phyloP scores from a whole-genome alignment of 352 stramenopile species.

The Thalassiosira mediterranea region DNA sequence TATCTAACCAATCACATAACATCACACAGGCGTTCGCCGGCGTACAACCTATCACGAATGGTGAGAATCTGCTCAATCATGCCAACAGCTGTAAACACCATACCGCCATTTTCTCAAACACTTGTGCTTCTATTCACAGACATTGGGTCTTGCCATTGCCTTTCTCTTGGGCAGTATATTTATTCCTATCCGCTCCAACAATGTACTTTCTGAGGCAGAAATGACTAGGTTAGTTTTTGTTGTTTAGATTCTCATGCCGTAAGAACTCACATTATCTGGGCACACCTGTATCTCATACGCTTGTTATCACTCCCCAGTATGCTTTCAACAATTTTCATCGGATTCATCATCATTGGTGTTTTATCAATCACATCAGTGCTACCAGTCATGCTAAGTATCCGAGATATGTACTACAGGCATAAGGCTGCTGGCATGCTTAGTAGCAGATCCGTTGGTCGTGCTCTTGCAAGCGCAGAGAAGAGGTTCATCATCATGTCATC shows the following conservation, averaged over 20 bases:
- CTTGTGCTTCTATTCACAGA: conserved; percentile 73
- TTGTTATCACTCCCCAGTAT: conserved; percentile 47
- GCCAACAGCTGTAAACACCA: no score
- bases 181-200: no score
- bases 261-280: background rate
- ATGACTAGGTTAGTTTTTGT: no score
- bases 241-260: background rate
- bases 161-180: background rate
- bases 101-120: no score
- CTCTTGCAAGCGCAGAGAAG: conserved; percentile 85
- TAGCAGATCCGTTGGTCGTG: conserved; percentile 86
- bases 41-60: no score
- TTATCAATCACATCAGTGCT: conserved; percentile 70
- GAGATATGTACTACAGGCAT: conserved; percentile 91
- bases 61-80: no score
- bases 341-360: background rate
- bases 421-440: conserved; percentile 89
- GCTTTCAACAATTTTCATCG: conserved; percentile 36
- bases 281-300: conserved; percentile 47
- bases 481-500: conserved; percentile 64
- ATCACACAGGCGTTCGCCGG: no score
- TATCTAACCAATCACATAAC: conserved; percentile 70
- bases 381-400: conserved; percentile 86
- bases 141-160: background rate
- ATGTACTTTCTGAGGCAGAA: no score